Evolutionary conservation across 176 grass and related monocot genomes (phyloP), one percentile per base, ranked within the genome.

Genomic region (Bothriochloa decipiens): DNA sequence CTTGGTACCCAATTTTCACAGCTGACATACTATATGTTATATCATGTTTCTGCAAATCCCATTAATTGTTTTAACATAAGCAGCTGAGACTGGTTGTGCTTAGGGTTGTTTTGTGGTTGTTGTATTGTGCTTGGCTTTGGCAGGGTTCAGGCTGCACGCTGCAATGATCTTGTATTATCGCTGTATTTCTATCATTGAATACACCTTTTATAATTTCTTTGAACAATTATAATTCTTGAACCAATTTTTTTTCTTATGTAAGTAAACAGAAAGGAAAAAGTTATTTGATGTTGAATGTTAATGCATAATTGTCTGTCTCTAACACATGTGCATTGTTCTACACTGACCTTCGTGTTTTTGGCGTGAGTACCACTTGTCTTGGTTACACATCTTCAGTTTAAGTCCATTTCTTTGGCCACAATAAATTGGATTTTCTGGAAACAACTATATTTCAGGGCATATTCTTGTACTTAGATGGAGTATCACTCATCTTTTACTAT

Each of bases 61-160:
- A 67, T 58, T 75, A 74, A 28, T 35, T 70, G 60, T 45, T 65
- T 52, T 72, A 72, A 26, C 5, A 67, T 67, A 88, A 73, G n/a
- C 45, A 78, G 33, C 74, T 77, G 18, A 77, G 6, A 23, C 12
- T 80, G 18, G 11, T 37, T 69, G 65, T 8, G 42, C 28, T 23
- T 80, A 62, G 62, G 27, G 3, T 23, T 10, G 18, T 6, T 80
- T 67, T 67, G 4, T 17, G 16, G 62, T 80, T 67, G 26, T 23
- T 33, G 32, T 41, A 33, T 81, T 25, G 20, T 58, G 14, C 58
- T 55, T 66, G 1, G 4, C 11, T 74, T 67, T 43, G 60, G 32
- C 46, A 73, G 40, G 22, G 36, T 62, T 45, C 2, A 3, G 43
- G 52, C 71, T 63, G 13, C 35, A 36, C 3, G 35, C 35, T 32